Conservation (phyloP, 306 rosid genomes). For the Canavalia ensiformis region DNA sequence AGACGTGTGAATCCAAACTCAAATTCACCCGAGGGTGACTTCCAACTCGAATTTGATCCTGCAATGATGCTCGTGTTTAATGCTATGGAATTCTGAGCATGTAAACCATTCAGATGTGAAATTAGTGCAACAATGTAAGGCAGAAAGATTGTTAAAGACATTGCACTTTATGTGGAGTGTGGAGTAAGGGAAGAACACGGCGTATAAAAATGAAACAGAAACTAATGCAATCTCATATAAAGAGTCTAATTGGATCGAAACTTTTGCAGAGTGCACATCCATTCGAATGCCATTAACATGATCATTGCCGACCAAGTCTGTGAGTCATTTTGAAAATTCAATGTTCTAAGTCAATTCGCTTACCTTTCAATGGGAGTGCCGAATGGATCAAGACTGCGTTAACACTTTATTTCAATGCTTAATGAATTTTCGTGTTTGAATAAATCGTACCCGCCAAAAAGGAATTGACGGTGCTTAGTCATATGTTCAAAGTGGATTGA, state of each 20-base stretch:
- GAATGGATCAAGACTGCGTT: too few relatives aligned
- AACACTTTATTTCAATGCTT: too few relatives aligned
- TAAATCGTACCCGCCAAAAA: too few relatives aligned
- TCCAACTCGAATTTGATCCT: slow-evolving; percentile 49
- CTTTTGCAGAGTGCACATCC: too few relatives aligned
- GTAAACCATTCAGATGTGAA: slow-evolving; percentile 16
- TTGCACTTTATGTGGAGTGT: not conserved
- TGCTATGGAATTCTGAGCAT: not conserved
- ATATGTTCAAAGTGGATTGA: too few relatives aligned
- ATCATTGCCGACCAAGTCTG: too few relatives aligned
- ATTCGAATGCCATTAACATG: too few relatives aligned
- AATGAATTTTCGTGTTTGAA: too few relatives aligned
- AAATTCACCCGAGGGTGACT: slow-evolving; percentile 47
- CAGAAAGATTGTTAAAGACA: slow-evolving; percentile 20
- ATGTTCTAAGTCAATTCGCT: too few relatives aligned
- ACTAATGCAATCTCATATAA: not conserved
- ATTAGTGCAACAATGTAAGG: slow-evolving; percentile 12
- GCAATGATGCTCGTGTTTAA: slow-evolving; percentile 45
- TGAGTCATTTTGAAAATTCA: too few relatives aligned
- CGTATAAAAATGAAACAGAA: not conserved
- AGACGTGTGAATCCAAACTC: slow-evolving; percentile 51
- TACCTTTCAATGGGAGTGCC: too few relatives aligned
- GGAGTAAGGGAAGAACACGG: slow-evolving; percentile 35
- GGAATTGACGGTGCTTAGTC: too few relatives aligned
- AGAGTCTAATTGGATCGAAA: not conserved